Evolutionary conservation across 2,329 filamentous ascomycete species (phyloP), one percentile per base, ranked within the genome.

Genomic region (Alternaria arbusti): DNA sequence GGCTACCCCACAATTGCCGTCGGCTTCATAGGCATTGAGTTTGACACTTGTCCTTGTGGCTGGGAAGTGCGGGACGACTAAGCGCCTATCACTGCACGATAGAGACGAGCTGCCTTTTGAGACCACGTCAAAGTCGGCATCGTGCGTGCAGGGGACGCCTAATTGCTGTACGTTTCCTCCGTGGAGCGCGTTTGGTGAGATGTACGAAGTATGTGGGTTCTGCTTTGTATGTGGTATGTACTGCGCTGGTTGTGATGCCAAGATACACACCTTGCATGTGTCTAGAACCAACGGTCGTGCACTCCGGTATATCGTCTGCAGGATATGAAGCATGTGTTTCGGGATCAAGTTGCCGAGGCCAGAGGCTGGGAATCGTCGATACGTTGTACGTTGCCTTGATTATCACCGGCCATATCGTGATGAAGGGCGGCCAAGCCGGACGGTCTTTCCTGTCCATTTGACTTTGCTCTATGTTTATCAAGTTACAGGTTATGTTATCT

Each of bases 21-120:
- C 44, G 54, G 47, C 58, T 56, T 26, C 50, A 59, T 51, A 55
- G 58, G 43, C 54, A 47, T 54, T 28, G 46, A 49, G 23, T 57
- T 54, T 46, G 59, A 64, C 62, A 64, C 58, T 45, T 64, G 58
- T 61, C 62, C 49, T 57, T 57, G 57, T 57, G 62, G 54, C 52
- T 60, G 58, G 54, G 45, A 61, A 50, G 26, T 25, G 56, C 59
- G 59, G 59, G 47, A 49, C 55, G 49, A 54, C 52, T 57, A 57
- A 36, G 54, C 54, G 58, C 60, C 50, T 63, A 58, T 55, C 60
- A 58, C 32, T 54, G 32, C 59, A 36, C 32, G 22, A 50, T 46
- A 50, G 43, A 50, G 23, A 43, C 50, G 44, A 55, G 50, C 32
- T 59, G 56, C 44, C 45, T 20, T 50, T 54, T 44, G n/a, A 40